Conservation (phyloP, 23 red algal genomes). For the Gracilariopsis chorda region DNA sequence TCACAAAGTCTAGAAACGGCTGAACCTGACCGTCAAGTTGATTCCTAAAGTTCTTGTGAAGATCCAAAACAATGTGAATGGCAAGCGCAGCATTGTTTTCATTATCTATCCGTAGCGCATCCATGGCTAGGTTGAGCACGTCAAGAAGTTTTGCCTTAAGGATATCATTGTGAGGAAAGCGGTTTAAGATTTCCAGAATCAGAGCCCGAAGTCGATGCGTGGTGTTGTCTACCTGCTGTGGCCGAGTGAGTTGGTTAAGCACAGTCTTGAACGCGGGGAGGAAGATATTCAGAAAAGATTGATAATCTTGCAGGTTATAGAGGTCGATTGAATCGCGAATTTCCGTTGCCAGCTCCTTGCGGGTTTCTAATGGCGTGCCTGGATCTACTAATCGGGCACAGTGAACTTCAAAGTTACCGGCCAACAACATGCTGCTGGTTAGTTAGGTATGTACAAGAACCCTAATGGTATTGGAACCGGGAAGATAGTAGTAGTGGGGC, state of each 20-base stretch:
- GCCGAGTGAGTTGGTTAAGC: slow-evolving; percentile 54
- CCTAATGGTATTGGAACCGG: too few species aligned
- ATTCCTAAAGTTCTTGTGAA: slow-evolving; percentile 81
- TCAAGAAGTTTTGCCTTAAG: slow-evolving; percentile 37
- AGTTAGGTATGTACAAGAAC: slow-evolving; percentile 26
- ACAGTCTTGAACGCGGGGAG: slow-evolving; percentile 76
- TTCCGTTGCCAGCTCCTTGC: slow-evolving; percentile 55
- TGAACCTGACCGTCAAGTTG: slow-evolving; percentile 59
- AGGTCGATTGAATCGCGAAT: slow-evolving; percentile 82
- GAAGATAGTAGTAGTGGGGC: too few species aligned
- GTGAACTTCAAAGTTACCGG: slow-evolving; percentile 37
- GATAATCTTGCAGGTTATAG: slow-evolving; percentile 71
- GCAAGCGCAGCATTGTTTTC: slow-evolving; percentile 80
- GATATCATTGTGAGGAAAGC: slow-evolving; percentile 75
- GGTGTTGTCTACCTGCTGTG: slow-evolving; percentile 70
- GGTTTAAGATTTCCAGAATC: slow-evolving; percentile 80
- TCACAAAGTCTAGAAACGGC: slow-evolving; percentile 88
- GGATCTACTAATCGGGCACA: slow-evolving; percentile 39
- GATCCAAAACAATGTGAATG: slow-evolving; percentile 86
- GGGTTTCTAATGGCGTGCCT: slow-evolving; percentile 26
- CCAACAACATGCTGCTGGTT: slow-evolving; percentile 42
- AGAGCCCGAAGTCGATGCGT: slow-evolving; percentile 62
- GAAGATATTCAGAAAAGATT: slow-evolving; percentile 69
- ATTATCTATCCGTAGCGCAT: slow-evolving; percentile 67
- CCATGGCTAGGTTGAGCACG: slow-evolving; percentile 65